Evolutionary conservation across 2,329 filamentous ascomycete species (phyloP).

Genomic region (Diaporthe helianthi): DNA sequence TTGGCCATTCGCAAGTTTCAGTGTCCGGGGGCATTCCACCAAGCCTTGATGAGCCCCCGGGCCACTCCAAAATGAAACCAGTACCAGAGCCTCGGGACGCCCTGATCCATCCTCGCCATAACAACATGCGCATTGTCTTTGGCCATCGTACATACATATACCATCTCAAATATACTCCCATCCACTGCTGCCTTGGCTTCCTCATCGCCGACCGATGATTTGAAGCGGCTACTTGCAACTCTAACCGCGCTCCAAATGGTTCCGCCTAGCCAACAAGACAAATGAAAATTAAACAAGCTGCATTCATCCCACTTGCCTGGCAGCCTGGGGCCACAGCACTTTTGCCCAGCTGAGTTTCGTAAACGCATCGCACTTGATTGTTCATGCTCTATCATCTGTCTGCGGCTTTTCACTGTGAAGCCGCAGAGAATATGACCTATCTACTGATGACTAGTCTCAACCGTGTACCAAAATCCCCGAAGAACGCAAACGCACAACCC

Average conservation of each 20-base stretch:
- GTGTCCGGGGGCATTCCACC: neutral
- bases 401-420: neutral
- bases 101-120: neutral
- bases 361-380: slow-evolving; percentile 19
- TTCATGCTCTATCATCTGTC: neutral
- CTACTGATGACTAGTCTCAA: neutral
- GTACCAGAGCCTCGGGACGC: neutral
- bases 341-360: neutral
- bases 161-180: neutral
- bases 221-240: neutral
- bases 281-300: no score
- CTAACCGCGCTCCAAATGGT: no score
- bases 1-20: neutral
- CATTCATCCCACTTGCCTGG: neutral
- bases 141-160: neutral
- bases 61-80: neutral
- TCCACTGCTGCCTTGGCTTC: neutral
- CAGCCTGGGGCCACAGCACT: neutral
- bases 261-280: neutral
- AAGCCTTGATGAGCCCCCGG: neutral
- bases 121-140: neutral
- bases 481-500: neutral
- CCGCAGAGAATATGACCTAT: neutral
- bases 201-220: neutral
- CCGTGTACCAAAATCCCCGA: neutral